These are phyloP conservation scores for Lactarius psammicola DNA, from an alignment of 768 basidiomycete species.

Conservation along the genomic window DNA sequence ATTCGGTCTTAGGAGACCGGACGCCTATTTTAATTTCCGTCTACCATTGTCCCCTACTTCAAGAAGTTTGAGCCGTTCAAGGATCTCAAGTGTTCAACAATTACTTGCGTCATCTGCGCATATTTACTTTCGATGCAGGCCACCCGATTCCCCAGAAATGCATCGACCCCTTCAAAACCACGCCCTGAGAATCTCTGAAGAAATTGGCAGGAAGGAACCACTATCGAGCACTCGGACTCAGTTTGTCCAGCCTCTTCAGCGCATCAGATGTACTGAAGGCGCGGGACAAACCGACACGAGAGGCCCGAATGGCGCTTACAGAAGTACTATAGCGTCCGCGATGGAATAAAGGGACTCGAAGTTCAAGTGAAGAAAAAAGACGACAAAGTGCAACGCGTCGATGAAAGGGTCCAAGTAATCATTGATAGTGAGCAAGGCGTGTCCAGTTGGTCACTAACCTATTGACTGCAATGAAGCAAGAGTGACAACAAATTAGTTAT, in stretches of 20 bases:
- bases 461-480: too few relatives aligned
- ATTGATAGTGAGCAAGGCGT: too few relatives aligned
- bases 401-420: too few relatives aligned
- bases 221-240: background rate
- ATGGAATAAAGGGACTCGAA: too few relatives aligned
- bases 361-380: background rate
- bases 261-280: background rate
- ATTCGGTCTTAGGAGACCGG: background rate
- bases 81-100: background rate
- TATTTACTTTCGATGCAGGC: background rate
- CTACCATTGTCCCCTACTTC: background rate
- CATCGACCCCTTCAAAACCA: background rate
- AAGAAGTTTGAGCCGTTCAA: background rate
- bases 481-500: too few relatives aligned
- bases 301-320: background rate
- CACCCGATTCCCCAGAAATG: background rate
- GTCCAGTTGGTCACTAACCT: too few relatives aligned
- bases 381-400: background rate
- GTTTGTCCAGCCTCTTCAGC: background rate
- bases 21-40: background rate
- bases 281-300: background rate
- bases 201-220: background rate
- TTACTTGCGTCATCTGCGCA: background rate
- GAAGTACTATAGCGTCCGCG: background rate
- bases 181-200: background rate